A percentile compares a stretch with the other conserved stretches of the same genome.
phyloP scores from a whole-genome alignment of 1,284 basidiomycete species.

The Amylostereum areolatum region DNA sequence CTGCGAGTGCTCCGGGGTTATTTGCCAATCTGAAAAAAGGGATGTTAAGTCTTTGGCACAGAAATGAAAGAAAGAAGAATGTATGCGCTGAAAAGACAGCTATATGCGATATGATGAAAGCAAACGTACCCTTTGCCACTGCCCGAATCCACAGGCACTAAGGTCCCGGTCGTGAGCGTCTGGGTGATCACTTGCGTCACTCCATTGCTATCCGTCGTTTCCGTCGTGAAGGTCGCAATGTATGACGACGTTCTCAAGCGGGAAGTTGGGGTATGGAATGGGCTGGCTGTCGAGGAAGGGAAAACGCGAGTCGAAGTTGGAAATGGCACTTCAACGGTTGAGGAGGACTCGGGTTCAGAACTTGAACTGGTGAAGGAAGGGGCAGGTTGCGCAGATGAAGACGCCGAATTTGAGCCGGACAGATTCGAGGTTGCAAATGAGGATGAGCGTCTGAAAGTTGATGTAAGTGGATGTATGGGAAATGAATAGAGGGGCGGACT shows the following conservation, averaged over 20 bases:
- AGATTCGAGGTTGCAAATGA: background rate
- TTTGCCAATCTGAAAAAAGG: background rate
- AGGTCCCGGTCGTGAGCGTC: background rate
- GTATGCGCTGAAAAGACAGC: background rate
- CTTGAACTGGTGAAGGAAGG: background rate
- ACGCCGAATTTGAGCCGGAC: background rate
- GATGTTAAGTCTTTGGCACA: background rate
- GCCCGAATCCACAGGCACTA: background rate
- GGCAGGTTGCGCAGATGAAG: background rate
- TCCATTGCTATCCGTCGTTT: background rate
- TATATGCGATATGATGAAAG: background rate
- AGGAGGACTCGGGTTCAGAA: background rate
- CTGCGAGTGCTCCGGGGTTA: background rate
- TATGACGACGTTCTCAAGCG: background rate
- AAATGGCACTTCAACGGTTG: background rate
- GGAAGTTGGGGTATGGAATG: background rate
- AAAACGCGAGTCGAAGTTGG: background rate
- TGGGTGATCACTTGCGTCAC: background rate
- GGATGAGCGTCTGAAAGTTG: background rate
- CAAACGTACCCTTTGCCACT: no score
- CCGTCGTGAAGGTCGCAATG: no score
- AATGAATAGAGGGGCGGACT: background rate
- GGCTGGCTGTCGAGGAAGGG: background rate
- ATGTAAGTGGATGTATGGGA: background rate
- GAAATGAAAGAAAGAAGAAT: background rate